Evolutionary conservation across 1,284 basidiomycete genomes (phyloP), one percentile per base, ranked within the genome.

Genomic region (Sporisorium scitamineum): DNA sequence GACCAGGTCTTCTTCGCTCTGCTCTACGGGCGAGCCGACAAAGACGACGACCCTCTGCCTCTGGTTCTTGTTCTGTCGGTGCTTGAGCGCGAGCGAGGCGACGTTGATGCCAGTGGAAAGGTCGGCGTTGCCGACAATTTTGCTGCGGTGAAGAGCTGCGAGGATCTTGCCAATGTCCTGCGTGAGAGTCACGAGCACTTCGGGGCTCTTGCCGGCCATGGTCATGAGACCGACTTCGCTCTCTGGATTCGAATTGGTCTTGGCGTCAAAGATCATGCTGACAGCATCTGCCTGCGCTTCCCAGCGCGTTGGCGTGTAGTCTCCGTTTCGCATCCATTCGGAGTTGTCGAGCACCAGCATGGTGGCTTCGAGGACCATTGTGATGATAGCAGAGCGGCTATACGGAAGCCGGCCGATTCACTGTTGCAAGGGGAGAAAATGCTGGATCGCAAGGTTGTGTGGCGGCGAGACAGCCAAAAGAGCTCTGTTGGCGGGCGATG

Each of bases 161-260:
- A 96, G 89, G 79, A 99, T 91, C 85, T 97, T 94, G 68, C 96
- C 96, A 31, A 96, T 88, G 85, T 99, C 95, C 85, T 94, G 94
- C 6, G 95, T 94, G 78, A 97, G 92, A 31, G 96, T 98, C 66
- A 95, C 94, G 54, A 98, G 91, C 0, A 99, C 94, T 86, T 96
- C 93, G 52, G 96, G 95, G 42, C 83, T 59, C 61, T 32, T 79
- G 11, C 87, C 91, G 27, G 94, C 96, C 93, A 97, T 96, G 42
- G 94, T 95, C 95, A 99, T 97, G 61, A 98, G 87, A 7, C 96
- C 96, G 58, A 97, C 95, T 16, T 94, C 94, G 87, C 93, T 97
- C 88, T 99, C 97, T 27, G 96, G 94, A 87, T 99, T 97, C 42
- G 84, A 80, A 86, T 94, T 92, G 74, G 93, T 93, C 89, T 99